phyloP scores from a whole-genome alignment of 1,139 yeast species.

The Suhomyces choctaworum region DNA sequence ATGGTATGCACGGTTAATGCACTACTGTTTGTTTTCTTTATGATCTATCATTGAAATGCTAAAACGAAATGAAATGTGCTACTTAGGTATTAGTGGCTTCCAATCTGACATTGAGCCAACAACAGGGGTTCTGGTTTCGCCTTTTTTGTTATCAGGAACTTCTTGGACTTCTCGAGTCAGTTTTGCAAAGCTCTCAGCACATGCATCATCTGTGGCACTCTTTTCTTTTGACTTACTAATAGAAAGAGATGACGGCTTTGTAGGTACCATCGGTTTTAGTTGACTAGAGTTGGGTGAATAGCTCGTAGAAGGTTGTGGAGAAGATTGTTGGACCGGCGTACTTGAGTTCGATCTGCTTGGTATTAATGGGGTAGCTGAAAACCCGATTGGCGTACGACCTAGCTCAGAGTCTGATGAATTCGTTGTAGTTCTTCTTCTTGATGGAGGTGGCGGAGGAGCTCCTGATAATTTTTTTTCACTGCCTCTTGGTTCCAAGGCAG shows the following conservation, averaged over 20 bases:
- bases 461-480: background rate
- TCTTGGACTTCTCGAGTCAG: no score
- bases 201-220: no score
- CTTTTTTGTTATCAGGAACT: no score
- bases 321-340: constrained; percentile 22
- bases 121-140: constrained; percentile 10
- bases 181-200: no score
- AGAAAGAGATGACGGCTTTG: constrained; percentile 33
- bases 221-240: no score
- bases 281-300: constrained; percentile 2
- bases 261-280: constrained; percentile 39
- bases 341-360: constrained; percentile 38
- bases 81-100: constrained; percentile 58
- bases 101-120: constrained; percentile 46
- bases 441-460: constrained; percentile 29
- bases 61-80: constrained; percentile 7
- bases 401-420: constrained; percentile 7
- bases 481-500: constrained; percentile 18
- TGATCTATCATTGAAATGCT: background rate
- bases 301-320: constrained; percentile 1
- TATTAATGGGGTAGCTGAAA: constrained; percentile 40
- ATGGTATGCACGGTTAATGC: constrained; percentile 1
- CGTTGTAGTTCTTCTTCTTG: constrained; percentile 22
- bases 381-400: constrained; percentile 33
- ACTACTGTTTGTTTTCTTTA: background rate